phyloP scores from a whole-genome alignment of 148 eudicot species.

The Heliamphora exappendiculata region DNA sequence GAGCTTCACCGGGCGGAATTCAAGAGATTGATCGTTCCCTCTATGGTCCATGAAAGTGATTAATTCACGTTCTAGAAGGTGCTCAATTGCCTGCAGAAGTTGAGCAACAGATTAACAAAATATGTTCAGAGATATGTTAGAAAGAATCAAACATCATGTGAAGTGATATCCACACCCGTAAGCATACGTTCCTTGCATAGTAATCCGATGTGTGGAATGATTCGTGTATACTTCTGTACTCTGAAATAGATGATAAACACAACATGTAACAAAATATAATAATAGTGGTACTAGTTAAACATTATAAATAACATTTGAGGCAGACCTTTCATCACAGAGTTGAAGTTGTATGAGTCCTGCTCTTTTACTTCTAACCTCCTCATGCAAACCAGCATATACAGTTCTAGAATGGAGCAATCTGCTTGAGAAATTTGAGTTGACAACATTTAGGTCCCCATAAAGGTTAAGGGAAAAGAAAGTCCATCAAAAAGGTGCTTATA shows the following conservation, averaged over 20 bases:
- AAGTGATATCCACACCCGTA: constrained; percentile 48
- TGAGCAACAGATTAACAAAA: constrained; percentile 8
- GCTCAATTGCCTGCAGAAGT: constrained; percentile 75
- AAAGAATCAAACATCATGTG: background rate
- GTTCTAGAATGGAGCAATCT: constrained; percentile 72
- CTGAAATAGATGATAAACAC: constrained; percentile 33
- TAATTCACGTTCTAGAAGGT: constrained; percentile 63
- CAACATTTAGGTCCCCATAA: background rate
- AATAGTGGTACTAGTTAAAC: background rate
- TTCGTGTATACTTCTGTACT: constrained; percentile 75
- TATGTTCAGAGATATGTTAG: background rate
- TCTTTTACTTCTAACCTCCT: constrained; percentile 85
- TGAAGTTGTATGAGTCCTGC: constrained; percentile 69
- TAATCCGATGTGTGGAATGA: constrained; percentile 69
- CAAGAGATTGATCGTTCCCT: constrained; percentile 65
- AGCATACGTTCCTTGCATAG: constrained; percentile 64
- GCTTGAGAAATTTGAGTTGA: background rate
- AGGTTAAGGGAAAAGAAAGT: background rate
- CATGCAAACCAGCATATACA: constrained; percentile 82
- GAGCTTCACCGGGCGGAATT: constrained; percentile 80
- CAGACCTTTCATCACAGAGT: constrained; percentile 82
- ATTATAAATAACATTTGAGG: background rate
- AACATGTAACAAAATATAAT: background rate
- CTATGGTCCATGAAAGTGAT: constrained; percentile 59
- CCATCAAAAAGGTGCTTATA: background rate